Percentiles rank a stretch among this genome's conserved stretches.
Evolutionary conservation across 2,329 filamentous ascomycete genomes (phyloP).

Genomic region (Conoideocrella luteorostrata): DNA sequence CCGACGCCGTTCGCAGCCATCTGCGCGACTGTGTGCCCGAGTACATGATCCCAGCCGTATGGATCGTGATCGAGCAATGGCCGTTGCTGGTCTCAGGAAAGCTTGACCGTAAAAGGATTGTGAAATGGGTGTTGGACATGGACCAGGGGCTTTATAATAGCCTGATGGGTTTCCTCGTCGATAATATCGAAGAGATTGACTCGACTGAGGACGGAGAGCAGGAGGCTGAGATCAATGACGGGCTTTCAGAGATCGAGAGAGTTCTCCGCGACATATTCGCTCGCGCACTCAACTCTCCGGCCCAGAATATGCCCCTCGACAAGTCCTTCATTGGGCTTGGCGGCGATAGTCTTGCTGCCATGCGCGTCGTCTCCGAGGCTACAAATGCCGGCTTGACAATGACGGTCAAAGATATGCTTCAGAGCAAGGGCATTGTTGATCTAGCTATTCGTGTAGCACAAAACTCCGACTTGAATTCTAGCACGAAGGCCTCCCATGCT

Average conservation of each 20-base stretch:
- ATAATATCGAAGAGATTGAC: too few species aligned
- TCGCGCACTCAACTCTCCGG: not conserved
- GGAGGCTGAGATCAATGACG: not conserved
- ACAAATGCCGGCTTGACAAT: not conserved
- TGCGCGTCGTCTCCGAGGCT: not conserved
- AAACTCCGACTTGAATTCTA: not conserved
- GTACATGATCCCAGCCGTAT: not conserved
- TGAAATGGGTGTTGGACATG: not conserved
- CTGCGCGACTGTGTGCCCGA: not conserved
- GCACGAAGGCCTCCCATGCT: not conserved
- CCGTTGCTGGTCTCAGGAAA: not conserved
- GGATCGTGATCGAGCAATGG: not conserved
- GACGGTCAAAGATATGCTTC: not conserved
- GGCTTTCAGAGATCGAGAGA: not conserved
- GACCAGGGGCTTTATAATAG: not conserved
- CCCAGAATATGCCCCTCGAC: not conserved
- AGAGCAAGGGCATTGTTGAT: not conserved
- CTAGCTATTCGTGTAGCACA: not conserved
- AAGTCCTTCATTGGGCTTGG: not conserved
- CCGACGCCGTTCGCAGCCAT: not conserved
- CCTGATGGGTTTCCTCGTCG: not conserved
- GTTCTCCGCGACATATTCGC: not conserved
- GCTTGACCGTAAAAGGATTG: not conserved
- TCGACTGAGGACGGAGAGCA: not conserved
- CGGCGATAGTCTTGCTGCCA: not conserved